phyloP scores from a whole-genome alignment of 2,329 filamentous ascomycete species.

The Colletotrichum viniferum region DNA sequence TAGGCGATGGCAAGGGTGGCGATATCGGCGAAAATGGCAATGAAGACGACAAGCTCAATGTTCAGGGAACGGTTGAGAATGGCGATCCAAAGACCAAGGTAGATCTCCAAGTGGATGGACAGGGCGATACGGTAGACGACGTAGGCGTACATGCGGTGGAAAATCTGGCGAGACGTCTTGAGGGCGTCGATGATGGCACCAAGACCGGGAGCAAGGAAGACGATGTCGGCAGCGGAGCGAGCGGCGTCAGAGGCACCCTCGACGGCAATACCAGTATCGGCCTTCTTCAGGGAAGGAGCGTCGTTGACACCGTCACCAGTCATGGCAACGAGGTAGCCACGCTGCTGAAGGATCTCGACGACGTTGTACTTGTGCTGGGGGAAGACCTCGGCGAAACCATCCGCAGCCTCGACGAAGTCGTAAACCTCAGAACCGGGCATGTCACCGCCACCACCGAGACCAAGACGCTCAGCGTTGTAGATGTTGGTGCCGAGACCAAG shows the following conservation, averaged over 20 bases:
- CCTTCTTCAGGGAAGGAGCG: conserved; percentile 90
- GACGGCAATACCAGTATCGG: conserved; percentile 95
- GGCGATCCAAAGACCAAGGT: conserved; percentile 89
- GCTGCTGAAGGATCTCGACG: conserved; percentile 91
- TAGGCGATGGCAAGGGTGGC: conserved; percentile 92
- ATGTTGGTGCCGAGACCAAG: conserved; percentile 92
- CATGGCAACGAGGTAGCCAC: conserved; percentile 94
- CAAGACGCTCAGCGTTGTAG: conserved; percentile 91
- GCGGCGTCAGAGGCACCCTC: conserved; percentile 91
- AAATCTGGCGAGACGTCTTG: conserved; percentile 93
- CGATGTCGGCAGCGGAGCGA: conserved; percentile 89
- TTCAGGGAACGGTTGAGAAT: conserved; percentile 85
- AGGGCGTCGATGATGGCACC: conserved; percentile 92
- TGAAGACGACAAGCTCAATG: conserved; percentile 88
- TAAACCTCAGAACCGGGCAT: conserved; percentile 95
- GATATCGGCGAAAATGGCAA: conserved; percentile 93
- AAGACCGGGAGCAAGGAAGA: conserved; percentile 89
- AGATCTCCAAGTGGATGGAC: conserved; percentile 89
- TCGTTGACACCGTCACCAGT: conserved; percentile 97
- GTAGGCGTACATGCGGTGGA: conserved; percentile 97
- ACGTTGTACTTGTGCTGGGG: conserved; percentile 95
- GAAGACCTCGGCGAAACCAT: conserved; percentile 94
- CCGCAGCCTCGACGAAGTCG: conserved; percentile 93
- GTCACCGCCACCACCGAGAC: conserved; percentile 86
- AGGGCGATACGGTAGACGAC: conserved; percentile 94